Evolutionary conservation across 116 monocot species (phyloP), one percentile per base, ranked within the genome.

Genomic region (Dioscorea cayenensis): DNA sequence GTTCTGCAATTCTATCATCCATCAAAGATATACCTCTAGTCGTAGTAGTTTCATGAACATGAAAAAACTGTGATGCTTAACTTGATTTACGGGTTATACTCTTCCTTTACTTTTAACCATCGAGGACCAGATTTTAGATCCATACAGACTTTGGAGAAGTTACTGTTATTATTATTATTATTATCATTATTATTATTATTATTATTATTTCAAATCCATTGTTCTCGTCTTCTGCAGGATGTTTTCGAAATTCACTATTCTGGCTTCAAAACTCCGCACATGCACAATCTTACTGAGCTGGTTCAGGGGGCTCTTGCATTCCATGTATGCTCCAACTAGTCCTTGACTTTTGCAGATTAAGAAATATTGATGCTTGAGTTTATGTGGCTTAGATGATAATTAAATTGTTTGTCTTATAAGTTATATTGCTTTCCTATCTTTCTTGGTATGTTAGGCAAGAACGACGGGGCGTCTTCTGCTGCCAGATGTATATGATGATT

Each of bases 251-350:
- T 83, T 35, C 96, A 90, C 65, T 84, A 80, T 81, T 68, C 83
- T 79, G 96, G 96, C 16, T 90, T 84, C 81, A 90, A 73, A 81
- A 88, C 86, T 75, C 70, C 55, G 36, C 84, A 88, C 72, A 84
- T 90, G 86, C 92, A 97, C 72, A 92, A 92, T 76, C 84, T 97
- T 60, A 90, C 92, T n/a, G 93, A 97, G 38, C 76, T 90, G 51
- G 78, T 97, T 77, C 86, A 86, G 77, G 82, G 75, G 22, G 84
- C 84, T 76, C 82, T 90, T 79, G 84, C 88, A 66, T 51, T 78
- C 35, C 51, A 90, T 84, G 96, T 97, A 88, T 65, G 81, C 67
- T 63, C n/a, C 17, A 58, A 70, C 60, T 63, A 18, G 55, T 3
- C n/a, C 5, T 55, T 55, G 14, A 18, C n/a, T 55, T 55, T 16